Conservation (phyloP, 345 rosid genomes). For the Populus simonii region DNA sequence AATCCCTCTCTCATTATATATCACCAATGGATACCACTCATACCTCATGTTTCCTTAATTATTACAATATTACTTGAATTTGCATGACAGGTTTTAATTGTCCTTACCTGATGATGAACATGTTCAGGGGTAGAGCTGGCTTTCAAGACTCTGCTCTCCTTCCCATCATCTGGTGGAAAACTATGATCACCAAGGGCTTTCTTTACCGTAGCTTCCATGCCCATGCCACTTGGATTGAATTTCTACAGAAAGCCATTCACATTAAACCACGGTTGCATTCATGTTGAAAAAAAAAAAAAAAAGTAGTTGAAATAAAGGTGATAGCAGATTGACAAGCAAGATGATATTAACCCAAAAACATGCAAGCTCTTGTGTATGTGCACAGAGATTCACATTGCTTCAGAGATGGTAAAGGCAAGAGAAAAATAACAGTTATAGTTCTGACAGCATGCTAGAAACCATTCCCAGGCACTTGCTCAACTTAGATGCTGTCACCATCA, state of each 20-base stretch:
- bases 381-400: not conserved
- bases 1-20: not conserved
- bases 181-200: slow-evolving; percentile 30
- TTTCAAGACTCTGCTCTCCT: slow-evolving; percentile 24
- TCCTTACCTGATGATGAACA: slow-evolving; percentile 45
- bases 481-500: not conserved
- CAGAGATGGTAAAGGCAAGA: not conserved
- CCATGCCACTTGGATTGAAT: slow-evolving; percentile 49
- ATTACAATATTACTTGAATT: not conserved
- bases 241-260: slow-evolving; percentile 43
- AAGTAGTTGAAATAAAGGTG: not conserved
- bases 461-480: not conserved
- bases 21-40: not conserved
- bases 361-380: not conserved
- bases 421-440: not conserved
- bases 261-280: not conserved
- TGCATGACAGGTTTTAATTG: not conserved
- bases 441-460: not conserved
- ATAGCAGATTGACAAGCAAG: not conserved
- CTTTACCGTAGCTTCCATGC: slow-evolving; percentile 40
- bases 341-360: not conserved
- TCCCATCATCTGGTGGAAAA: slow-evolving; percentile 39
- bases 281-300: not conserved
- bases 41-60: not conserved
- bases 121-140: slow-evolving; percentile 36